Evolutionary conservation across 2,329 filamentous ascomycete genomes (phyloP).

Genomic region (Colletotrichum sp.): DNA sequence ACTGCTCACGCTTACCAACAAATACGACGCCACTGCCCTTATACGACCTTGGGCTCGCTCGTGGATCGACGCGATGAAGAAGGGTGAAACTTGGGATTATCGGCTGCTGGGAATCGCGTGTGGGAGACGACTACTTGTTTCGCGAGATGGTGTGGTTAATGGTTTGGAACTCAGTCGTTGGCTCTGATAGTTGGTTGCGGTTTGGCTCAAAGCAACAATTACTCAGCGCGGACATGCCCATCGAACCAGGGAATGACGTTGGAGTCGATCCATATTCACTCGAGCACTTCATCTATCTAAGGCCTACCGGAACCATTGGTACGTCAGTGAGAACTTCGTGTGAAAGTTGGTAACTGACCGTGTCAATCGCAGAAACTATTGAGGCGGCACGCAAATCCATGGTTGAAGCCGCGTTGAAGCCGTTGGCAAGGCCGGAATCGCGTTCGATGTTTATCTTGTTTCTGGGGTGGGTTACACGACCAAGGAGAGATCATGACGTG

Average conservation of each 20-base stretch:
- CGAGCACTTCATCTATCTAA: no score
- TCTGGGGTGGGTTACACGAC: no score
- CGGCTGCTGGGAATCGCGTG: background rate
- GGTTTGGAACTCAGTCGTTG: fast-evolving
- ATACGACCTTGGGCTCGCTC: background rate
- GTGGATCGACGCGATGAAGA: background rate
- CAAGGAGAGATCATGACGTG: no score
- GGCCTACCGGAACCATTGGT: no score
- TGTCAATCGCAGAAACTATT: background rate
- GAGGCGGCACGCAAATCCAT: background rate
- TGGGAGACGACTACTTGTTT: background rate
- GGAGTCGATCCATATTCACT: no score
- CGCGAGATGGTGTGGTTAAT: background rate
- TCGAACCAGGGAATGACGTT: no score
- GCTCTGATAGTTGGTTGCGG: background rate
- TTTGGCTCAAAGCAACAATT: no score
- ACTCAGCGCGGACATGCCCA: no score
- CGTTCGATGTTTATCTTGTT: no score
- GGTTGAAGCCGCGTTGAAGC: background rate
- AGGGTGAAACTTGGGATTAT: background rate
- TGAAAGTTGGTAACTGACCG: background rate
- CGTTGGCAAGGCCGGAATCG: no score
- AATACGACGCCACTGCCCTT: background rate
- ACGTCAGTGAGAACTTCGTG: no score
- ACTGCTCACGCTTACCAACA: background rate